phyloP scores from a whole-genome alignment of 2,329 filamentous ascomycete species.

The Neofusicoccum laricinum region DNA sequence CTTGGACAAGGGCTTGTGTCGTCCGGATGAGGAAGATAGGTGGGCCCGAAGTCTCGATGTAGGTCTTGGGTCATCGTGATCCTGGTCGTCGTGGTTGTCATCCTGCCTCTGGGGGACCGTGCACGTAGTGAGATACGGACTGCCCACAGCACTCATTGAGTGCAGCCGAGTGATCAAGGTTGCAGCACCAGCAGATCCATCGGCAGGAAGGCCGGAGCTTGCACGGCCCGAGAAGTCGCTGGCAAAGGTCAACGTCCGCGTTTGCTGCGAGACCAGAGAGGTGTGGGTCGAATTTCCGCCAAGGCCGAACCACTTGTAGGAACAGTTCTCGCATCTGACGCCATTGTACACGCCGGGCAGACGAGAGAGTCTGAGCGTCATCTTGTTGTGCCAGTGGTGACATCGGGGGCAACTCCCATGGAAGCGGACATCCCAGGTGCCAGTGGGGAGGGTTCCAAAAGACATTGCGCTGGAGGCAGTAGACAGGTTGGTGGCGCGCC shows the following conservation, averaged over 20 bases:
- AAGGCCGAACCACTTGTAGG: constrained; percentile 19
- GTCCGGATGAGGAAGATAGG: not conserved
- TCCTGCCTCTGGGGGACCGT: not conserved
- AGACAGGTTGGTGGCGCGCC: not conserved
- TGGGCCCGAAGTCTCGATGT: not conserved
- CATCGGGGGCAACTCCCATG: constrained; percentile 19
- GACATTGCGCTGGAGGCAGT: constrained; percentile 9
- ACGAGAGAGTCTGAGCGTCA: constrained; percentile 8
- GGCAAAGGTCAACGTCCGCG: not conserved
- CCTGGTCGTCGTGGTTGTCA: not conserved
- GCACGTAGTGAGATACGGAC: constrained; percentile 10
- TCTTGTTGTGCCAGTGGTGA: constrained; percentile 18
- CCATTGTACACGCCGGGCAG: constrained; percentile 16
- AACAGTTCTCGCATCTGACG: constrained; percentile 18
- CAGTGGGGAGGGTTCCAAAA: constrained; percentile 1
- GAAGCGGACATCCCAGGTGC: constrained; percentile 13
- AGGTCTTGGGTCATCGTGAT: not conserved
- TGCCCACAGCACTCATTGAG: constrained; percentile 17
- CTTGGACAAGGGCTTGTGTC: not conserved
- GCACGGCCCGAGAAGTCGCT: not conserved
- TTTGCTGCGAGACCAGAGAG: constrained; percentile 18
- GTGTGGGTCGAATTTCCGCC: constrained; percentile 18
- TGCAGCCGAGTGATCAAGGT: constrained; percentile 7
- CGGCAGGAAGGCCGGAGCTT: not conserved
- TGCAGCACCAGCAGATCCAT: not conserved